Evolutionary conservation across 225 moss, liverwort and hornwort species (phyloP), one percentile per base, ranked within the genome.

Genomic region (Anthoceros angustus): DNA sequence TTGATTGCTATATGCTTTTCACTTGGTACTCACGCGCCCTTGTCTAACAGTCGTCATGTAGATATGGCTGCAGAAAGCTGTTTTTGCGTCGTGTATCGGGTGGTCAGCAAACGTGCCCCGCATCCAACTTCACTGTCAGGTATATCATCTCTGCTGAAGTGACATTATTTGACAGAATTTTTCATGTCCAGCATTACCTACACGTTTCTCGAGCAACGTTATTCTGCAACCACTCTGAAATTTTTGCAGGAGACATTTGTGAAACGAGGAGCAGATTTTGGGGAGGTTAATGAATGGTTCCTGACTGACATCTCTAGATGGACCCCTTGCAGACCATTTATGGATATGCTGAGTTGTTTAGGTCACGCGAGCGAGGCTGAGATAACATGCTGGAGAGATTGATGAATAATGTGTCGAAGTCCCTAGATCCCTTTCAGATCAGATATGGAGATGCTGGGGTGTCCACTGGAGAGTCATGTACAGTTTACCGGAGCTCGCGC

Each of bases 331-430:
- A 32, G 2, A 32, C 32, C 32, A 32, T 1, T 1, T 32, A 32
- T 32, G 32, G 32, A 32, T 1, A 32, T 32, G 32, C 32, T 32
- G 32, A 32, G 32, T 32, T 4, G 32, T 32, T 1, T 32, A 32
- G 32, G 32, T 32, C n/a, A n/a, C n/a, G 32, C 1, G 32, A 32
- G 86, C 43, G 89, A 86, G 25, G 80, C 77, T 11, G 77, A 86
- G 12, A 79, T 86, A 10, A 86, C 89, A 18, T 83, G 77, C 48
- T 76, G 86, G 40, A 89, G 86, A 77, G 80, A 86, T 75, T 86
- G 86, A 5, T 86, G 89, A 25, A 84, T 86, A 16, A 82, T 89
- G 12, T 89, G 89, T 84, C 68, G 86, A 62, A 86, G 74, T 78
- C 61, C 14, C 14, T 55, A 7, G n/a, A 55, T 23, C 23, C 4